A percentile compares a stretch with the other conserved stretches of the same genome.
These are phyloP conservation scores for Neonectria faginata DNA, from an alignment of 2,329 filamentous ascomycete species.

Conservation along the genomic window DNA sequence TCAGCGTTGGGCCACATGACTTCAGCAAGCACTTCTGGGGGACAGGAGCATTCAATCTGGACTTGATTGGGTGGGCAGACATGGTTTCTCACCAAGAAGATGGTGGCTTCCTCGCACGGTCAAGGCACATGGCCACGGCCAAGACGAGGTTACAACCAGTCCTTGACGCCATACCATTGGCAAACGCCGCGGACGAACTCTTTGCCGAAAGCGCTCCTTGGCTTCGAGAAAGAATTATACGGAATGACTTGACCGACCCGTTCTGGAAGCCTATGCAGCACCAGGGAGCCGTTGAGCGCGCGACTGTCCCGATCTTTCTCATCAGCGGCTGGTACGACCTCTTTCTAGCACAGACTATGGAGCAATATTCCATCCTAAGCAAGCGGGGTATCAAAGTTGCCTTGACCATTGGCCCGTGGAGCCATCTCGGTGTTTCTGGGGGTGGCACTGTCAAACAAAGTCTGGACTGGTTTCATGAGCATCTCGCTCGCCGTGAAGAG, in stretches of 20 bases:
- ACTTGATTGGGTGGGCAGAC: constrained; percentile 1
- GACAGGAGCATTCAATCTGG: neutral
- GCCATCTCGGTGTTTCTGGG: neutral
- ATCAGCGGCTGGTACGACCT: constrained; percentile 1
- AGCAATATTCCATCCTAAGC: neutral
- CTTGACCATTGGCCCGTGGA: neutral
- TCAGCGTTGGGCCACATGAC: neutral
- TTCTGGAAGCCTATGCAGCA: neutral
- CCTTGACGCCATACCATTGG: neutral
- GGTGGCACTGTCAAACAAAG: neutral
- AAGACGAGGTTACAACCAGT: neutral
- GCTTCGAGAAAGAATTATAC: neutral
- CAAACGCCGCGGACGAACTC: neutral
- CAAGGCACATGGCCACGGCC: neutral
- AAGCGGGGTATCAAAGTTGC: neutral
- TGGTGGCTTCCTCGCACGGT: neutral
- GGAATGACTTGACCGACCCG: neutral
- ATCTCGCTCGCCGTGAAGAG: neutral
- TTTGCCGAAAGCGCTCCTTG: neutral
- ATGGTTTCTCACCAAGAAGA: neutral
- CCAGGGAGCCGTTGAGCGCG: neutral
- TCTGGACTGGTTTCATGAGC: neutral
- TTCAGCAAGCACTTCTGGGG: neutral
- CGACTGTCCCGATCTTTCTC: neutral
- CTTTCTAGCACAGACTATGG: neutral